Evolutionary conservation across 495 filamentous ascomycete species (phyloP), one percentile per base, ranked within the genome.

Genomic region (Thozetella sp.): DNA sequence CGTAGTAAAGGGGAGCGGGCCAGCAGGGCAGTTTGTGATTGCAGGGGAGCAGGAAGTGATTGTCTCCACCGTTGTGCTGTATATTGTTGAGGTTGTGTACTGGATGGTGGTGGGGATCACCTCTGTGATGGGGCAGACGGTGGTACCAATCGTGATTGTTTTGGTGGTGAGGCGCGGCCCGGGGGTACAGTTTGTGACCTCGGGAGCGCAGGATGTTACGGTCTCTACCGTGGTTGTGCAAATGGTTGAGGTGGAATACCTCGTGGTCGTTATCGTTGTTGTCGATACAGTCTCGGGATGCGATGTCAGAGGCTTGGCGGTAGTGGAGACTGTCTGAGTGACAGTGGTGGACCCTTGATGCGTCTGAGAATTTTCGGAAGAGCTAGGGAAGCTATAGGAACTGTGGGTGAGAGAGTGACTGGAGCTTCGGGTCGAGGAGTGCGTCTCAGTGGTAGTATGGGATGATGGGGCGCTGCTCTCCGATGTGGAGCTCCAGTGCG

Each of bases 181-280:
- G 67, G 79, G 81, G 17, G 86, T 84, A 72, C 86, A 89, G 63
- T 83, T 66, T 27, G 80, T 83, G 20, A 88, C 81, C 1, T 70
- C 78, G 0, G 83, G 63, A 10, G 80, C 77, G 67, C 84, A 88
- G 60, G 73, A 76, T 13, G 81, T 87, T 65, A 87, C 74, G 2
- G 86, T 87, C 55, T 82, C 68, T 56, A 78, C 72, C 53, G 78
- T 83, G 17, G 86, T 89, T n/a, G 76, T 75, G 61, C 79, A 83
- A 12, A 86, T 76, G 48, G 85, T 87, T 22, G 79, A 84, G 27
- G 80, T 83, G 46, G 83, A 86, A 40, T 76, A 76, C 57, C 57
- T 20, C 52, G 54, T 56, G 37, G 56, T 57, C 22, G 61, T 59
- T 22, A 53, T 54, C 19, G 23, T 25, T 22, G 59, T 27, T 11